Evolutionary conservation across 345 rosid genomes (phyloP).

Genomic region (Brassica rapa): DNA sequence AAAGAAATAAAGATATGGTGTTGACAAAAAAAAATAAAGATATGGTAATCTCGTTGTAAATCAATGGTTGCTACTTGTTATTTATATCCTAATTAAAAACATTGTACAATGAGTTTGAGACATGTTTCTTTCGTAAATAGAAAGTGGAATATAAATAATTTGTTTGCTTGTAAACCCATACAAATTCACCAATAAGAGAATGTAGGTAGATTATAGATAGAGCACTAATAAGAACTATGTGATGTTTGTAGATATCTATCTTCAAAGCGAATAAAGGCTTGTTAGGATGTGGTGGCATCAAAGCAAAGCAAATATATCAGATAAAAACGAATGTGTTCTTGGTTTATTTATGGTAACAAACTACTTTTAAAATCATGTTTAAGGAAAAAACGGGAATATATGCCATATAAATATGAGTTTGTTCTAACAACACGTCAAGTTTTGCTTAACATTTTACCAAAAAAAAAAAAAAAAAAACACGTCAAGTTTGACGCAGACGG

Average conservation of each 20-base stretch:
- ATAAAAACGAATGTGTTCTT: not conserved
- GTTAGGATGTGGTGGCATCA: not conserved
- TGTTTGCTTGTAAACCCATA: not conserved
- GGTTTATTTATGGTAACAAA: not conserved
- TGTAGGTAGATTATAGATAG: not conserved
- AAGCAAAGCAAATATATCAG: not conserved
- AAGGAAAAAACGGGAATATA: not conserved
- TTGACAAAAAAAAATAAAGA: too few relatives aligned
- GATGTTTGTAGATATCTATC: not conserved
- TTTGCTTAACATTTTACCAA: too few relatives aligned
- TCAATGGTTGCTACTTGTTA: not conserved
- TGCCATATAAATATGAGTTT: not conserved
- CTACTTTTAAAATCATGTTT: not conserved
- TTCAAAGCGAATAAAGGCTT: not conserved
- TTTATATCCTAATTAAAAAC: constrained; percentile 10
- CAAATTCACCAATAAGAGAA: not conserved
- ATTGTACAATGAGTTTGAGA: not conserved
- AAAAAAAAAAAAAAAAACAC: too few relatives aligned
- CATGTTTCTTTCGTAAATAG: not conserved
- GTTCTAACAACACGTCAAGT: not conserved
- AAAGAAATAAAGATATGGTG: too few relatives aligned
- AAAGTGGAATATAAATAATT: not conserved
- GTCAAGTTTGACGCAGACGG: not conserved
- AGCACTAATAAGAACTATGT: not conserved
- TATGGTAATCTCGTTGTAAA: not conserved